phyloP scores from a whole-genome alignment of 176 grass and related monocot genomes.

The Avena insularis region DNA sequence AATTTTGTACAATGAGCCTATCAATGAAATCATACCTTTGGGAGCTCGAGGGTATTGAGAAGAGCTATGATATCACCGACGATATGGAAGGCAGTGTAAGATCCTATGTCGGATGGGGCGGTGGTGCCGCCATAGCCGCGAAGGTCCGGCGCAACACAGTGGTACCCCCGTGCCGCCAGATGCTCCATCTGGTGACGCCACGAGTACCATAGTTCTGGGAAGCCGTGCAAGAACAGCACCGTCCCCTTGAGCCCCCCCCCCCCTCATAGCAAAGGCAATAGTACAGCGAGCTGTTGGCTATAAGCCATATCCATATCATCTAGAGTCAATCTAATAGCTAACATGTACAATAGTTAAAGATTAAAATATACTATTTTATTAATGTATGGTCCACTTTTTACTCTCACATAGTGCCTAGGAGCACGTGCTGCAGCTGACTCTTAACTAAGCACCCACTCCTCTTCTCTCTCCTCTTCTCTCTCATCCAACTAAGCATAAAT shows the following conservation, averaged over 20 bases:
- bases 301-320: too few relatives aligned
- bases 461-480: too few relatives aligned
- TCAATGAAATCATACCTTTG: not conserved
- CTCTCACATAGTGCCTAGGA: too few relatives aligned
- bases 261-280: too few relatives aligned
- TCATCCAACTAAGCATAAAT: too few relatives aligned
- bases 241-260: not conserved
- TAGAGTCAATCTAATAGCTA: too few relatives aligned
- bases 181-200: slow-evolving; percentile 5
- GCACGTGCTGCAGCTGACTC: too few relatives aligned
- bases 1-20: not conserved
- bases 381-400: too few relatives aligned
- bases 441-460: too few relatives aligned
- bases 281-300: too few relatives aligned
- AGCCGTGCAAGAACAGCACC: not conserved
- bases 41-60: not conserved
- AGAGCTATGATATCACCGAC: not conserved
- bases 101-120: not conserved
- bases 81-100: slow-evolving; percentile 5
- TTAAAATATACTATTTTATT: too few relatives aligned
- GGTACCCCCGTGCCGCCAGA: not conserved
- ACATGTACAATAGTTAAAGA: too few relatives aligned
- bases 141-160: not conserved
- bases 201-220: slow-evolving; percentile 6
- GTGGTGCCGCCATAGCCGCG: not conserved